Evolutionary conservation across 1,284 basidiomycete species (phyloP), one percentile per base, ranked within the genome.

Genomic region (Fomes fomentarius): DNA sequence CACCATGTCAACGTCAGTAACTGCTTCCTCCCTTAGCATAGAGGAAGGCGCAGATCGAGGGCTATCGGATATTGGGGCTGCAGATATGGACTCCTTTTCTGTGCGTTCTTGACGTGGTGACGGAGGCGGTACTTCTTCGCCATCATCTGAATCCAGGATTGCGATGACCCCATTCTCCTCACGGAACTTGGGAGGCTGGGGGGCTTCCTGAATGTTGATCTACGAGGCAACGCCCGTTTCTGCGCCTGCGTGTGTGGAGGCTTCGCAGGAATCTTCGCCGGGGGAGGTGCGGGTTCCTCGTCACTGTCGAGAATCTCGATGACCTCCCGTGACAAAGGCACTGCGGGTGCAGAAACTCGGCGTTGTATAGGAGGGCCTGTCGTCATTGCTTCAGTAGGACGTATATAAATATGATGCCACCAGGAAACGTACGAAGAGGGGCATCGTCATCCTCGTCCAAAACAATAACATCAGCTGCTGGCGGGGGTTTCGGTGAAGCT

Each of bases 241-340:
- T 33, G 14, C n/a, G n/a, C n/a, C 26, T 17, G 31, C 12, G 24
- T 26, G 19, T 28, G 47, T 15, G 49, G 17, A 14, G 48, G 30
- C 17, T 33, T n/a, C 14, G 50, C 34, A 14, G 46, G 50, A 17
- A 37, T 15, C 17, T 49, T 38, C 14, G 33, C 38, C 14, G 4
- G 31, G 19, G 34, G 33, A 10, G 30, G 33, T 1, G 22, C 17
- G 22, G 34, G 26, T 11, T 61, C 52, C 22, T 61, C 53, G 22
- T 56, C 55, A 25, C 43, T 50, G 24, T 57, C 56, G 1, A 45
- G 21, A 10, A 61, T 61, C 41, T 57, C 59, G 33, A 61, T 61
- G 3, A 61, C 40, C 33, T 60, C 52, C 12, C 8, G 38, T 1
- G 31, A 7, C 1, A 50, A 25, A n/a, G 54, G 49, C 9, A 25